Evolutionary conservation across 2,329 filamentous ascomycete species (phyloP).

Genomic region (Fusarium stilboides): DNA sequence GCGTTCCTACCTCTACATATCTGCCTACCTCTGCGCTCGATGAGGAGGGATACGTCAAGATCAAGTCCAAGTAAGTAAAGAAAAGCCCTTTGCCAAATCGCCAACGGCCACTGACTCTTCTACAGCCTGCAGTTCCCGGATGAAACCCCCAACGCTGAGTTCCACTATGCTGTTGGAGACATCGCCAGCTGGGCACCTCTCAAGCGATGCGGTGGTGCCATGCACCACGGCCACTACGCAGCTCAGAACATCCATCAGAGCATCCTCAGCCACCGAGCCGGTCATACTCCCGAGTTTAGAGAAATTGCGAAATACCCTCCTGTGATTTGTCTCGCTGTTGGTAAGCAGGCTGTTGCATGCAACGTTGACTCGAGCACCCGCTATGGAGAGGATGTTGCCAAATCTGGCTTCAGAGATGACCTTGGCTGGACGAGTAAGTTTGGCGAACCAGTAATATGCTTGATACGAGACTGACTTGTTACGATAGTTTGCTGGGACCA

Average conservation of each 20-base stretch:
- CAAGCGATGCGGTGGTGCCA: conserved; percentile 83
- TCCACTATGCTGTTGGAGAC: conserved; percentile 80
- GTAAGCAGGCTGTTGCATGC: conserved; percentile 77
- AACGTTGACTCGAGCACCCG: conserved; percentile 69
- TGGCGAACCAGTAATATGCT: too few relatives aligned
- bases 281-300: conserved; percentile 61
- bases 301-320: conserved; percentile 70
- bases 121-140: conserved; percentile 68
- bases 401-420: conserved; percentile 77
- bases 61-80: conserved; percentile 66
- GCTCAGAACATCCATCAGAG: conserved; percentile 78
- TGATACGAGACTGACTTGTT: conserved; percentile 32
- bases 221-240: conserved; percentile 78
- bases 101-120: neutral
- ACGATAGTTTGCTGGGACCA: conserved; percentile 70
- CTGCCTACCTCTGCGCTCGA: conserved; percentile 73
- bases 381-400: conserved; percentile 74
- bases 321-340: conserved; percentile 80
- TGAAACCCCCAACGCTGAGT: conserved; percentile 68
- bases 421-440: conserved; percentile 74
- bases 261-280: conserved; percentile 63
- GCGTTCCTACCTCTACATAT: conserved; percentile 73
- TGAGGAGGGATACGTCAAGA: conserved; percentile 75
- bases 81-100: rapidly evolving
- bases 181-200: conserved; percentile 81